phyloP scores from a whole-genome alignment of 2,329 filamentous ascomycete species.

The Pyrenophora teres region DNA sequence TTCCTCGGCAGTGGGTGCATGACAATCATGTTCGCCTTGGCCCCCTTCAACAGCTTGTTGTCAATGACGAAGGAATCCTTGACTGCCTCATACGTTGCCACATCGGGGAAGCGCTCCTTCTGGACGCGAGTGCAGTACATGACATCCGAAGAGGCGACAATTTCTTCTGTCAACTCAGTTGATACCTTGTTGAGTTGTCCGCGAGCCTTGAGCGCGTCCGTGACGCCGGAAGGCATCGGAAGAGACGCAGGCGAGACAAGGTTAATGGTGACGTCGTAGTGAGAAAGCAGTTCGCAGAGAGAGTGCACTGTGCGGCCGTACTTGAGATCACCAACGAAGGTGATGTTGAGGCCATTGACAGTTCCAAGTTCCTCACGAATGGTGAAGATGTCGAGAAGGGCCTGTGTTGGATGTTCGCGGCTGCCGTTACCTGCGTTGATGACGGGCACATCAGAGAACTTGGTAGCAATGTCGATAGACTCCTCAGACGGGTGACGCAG shows the following conservation, averaged over 20 bases:
- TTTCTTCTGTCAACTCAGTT: slow-evolving; percentile 80
- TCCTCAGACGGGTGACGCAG: slow-evolving; percentile 86
- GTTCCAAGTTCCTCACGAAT: slow-evolving; percentile 97
- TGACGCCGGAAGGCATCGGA: slow-evolving; percentile 74
- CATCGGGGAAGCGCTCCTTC: slow-evolving; percentile 88
- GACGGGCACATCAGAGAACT: slow-evolving; percentile 86
- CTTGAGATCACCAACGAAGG: slow-evolving; percentile 89
- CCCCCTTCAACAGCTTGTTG: slow-evolving; percentile 85
- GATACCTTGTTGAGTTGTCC: slow-evolving; percentile 79
- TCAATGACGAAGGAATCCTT: slow-evolving; percentile 90
- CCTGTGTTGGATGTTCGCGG: slow-evolving; percentile 95
- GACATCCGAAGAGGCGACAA: slow-evolving; percentile 84
- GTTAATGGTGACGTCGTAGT: slow-evolving; percentile 94
- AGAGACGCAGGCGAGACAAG: slow-evolving; percentile 84
- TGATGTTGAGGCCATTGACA: slow-evolving; percentile 93
- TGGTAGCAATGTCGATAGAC: slow-evolving; percentile 80
- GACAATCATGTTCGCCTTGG: slow-evolving; percentile 91
- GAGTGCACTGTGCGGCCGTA: slow-evolving; percentile 96
- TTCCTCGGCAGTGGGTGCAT: slow-evolving; percentile 96
- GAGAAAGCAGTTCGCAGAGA: slow-evolving; percentile 86
- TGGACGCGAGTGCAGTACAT: slow-evolving; percentile 97
- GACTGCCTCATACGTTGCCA: slow-evolving; percentile 80
- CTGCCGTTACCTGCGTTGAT: slow-evolving; percentile 98
- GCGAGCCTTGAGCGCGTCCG: slow-evolving; percentile 70
- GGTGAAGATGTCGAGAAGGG: slow-evolving; percentile 96